Conservation (phyloP, 2,329 filamentous ascomycete species). For the Clonostachys solani region DNA sequence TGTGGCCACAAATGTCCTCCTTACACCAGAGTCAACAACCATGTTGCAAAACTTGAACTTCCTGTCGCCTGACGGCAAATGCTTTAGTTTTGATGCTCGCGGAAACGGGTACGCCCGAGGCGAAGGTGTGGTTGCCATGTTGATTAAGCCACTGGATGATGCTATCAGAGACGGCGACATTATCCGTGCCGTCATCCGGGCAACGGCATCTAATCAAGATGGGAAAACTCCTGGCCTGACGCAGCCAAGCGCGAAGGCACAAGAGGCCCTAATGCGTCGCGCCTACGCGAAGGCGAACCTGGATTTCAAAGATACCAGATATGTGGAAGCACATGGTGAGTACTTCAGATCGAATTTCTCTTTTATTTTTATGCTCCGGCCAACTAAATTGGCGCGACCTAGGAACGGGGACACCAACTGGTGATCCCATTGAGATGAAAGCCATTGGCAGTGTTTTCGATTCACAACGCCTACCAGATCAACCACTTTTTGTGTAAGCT, state of each 20-base stretch:
- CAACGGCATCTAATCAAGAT: too few relatives aligned
- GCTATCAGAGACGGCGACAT: too few relatives aligned
- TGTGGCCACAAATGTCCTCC: constrained; percentile 4
- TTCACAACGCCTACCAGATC: constrained; percentile 1
- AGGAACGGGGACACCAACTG: constrained; percentile 45
- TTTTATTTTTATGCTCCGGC: too few relatives aligned
- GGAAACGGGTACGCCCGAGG: background rate
- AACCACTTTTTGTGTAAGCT: background rate
- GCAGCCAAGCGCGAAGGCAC: too few relatives aligned
- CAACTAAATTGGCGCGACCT: too few relatives aligned
- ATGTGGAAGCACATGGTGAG: too few relatives aligned
- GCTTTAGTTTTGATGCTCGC: background rate
- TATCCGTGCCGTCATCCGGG: too few relatives aligned
- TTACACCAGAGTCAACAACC: constrained; percentile 6
- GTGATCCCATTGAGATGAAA: constrained; percentile 31
- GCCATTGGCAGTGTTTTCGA: constrained; percentile 16
- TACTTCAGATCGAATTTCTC: too few relatives aligned
- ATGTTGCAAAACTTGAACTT: constrained; percentile 20
- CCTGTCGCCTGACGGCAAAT: constrained; percentile 40
- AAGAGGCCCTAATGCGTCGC: too few relatives aligned
- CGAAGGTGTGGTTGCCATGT: background rate
- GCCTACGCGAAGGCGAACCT: too few relatives aligned
- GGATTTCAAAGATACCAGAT: too few relatives aligned
- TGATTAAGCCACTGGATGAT: background rate
- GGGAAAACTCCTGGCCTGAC: too few relatives aligned